Evolutionary conservation across 352 stramenopile genomes (phyloP).

Genomic region (Phytophthora sansomeana): DNA sequence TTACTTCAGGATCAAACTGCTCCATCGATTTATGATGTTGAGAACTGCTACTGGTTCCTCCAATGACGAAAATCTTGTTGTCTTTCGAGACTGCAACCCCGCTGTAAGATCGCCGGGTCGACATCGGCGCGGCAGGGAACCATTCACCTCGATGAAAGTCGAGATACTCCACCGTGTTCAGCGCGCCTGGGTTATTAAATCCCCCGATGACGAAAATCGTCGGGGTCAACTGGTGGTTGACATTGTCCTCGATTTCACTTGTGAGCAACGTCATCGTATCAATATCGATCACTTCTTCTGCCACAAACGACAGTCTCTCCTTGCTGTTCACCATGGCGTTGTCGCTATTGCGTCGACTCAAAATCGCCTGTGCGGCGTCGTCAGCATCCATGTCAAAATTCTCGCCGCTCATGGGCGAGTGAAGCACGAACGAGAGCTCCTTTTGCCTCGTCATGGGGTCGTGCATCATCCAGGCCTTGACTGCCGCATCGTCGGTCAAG

Average conservation of each 20-base stretch:
- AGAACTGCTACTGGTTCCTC: conserved; percentile 62
- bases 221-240: conserved; percentile 41
- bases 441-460: conserved; percentile 47
- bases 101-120: conserved; percentile 67
- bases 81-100: conserved; percentile 57
- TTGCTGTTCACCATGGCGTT: conserved; percentile 57
- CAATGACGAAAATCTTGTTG: conserved; percentile 67
- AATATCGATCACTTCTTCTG: conserved; percentile 10
- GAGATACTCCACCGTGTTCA: conserved; percentile 71
- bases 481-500: conserved; percentile 41
- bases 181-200: conserved; percentile 63
- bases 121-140: conserved; percentile 60
- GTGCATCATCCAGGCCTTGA: conserved; percentile 62
- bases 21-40: conserved; percentile 70
- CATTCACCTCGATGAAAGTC: conserved; percentile 73
- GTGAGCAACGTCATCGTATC: conserved; percentile 2
- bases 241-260: conserved; percentile 10
- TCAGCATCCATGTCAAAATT: neutral
- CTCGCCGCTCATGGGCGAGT: conserved; percentile 1
- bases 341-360: conserved; percentile 28
- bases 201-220: conserved; percentile 78
- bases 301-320: conserved; percentile 20
- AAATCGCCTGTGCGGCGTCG: conserved; percentile 3
- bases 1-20: conserved; percentile 56
- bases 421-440: conserved; percentile 30